phyloP scores from a whole-genome alignment of 306 rosid species.

The Gastrolobium villosum region DNA sequence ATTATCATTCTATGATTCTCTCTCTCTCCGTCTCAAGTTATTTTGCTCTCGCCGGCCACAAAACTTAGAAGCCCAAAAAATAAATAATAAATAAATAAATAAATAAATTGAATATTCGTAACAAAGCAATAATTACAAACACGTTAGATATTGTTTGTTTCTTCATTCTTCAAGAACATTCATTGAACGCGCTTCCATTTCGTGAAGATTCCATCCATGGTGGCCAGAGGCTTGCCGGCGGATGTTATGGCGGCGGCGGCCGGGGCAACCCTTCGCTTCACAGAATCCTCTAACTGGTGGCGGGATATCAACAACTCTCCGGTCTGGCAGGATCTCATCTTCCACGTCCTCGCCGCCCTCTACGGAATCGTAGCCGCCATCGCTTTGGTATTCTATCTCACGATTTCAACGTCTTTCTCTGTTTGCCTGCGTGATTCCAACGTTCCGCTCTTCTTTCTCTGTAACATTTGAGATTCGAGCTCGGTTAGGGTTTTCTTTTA shows the following conservation, averaged over 20 bases:
- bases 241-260: conserved; percentile 52
- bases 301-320: conserved; percentile 73
- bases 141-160: conserved; percentile 5
- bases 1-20: neutral
- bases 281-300: conserved; percentile 83
- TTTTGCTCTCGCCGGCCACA: conserved; percentile 51
- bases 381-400: conserved; percentile 64
- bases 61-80: conserved; percentile 7
- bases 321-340: conserved; percentile 87
- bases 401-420: neutral
- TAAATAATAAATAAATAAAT: neutral
- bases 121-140: conserved; percentile 16
- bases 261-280: conserved; percentile 63
- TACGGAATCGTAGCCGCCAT: conserved; percentile 81
- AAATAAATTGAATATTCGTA: conserved; percentile 19
- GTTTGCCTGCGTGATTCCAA: neutral
- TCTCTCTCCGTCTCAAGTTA: conserved; percentile 23
- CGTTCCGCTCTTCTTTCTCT: no score
- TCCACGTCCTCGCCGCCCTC: conserved; percentile 77
- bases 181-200: conserved; percentile 17
- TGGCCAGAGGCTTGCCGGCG: conserved; percentile 57
- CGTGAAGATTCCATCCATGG: conserved; percentile 49
- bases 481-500: conserved; percentile 46
- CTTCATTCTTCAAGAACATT: neutral
- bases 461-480: neutral